These are phyloP conservation scores for Spergularia azorica DNA, from an alignment of 179 eudicot species.

Conservation along the genomic window DNA sequence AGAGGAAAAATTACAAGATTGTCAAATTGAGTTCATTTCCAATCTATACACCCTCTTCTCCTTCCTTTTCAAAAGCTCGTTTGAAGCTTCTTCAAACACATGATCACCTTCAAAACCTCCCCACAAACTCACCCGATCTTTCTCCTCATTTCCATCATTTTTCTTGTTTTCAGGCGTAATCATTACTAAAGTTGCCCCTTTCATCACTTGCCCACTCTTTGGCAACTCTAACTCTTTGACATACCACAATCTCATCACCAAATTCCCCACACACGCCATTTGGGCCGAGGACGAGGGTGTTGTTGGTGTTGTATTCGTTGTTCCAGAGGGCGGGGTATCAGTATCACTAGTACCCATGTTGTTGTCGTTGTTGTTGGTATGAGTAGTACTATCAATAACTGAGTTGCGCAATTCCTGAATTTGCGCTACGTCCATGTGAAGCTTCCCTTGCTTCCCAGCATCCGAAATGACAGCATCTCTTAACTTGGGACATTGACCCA, in stretches of 20 bases:
- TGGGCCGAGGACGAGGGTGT: slow-evolving; percentile 14
- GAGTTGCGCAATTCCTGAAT: slow-evolving; percentile 41
- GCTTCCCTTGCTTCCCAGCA: slow-evolving; percentile 56
- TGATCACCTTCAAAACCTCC: slow-evolving; percentile 34
- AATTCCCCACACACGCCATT: slow-evolving; percentile 53
- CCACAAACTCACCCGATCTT: slow-evolving; percentile 17
- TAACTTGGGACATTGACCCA: slow-evolving; percentile 31
- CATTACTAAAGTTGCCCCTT: slow-evolving; percentile 68
- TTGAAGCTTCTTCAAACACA: slow-evolving; percentile 51
- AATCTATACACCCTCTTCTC: slow-evolving; percentile 50
- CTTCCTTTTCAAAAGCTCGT: slow-evolving; percentile 48
- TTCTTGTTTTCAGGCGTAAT: slow-evolving; percentile 51
- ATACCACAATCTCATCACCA: slow-evolving; percentile 69
- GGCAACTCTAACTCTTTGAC: slow-evolving; percentile 54
- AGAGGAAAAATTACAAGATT: neutral
- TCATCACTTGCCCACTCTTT: slow-evolving; percentile 47
- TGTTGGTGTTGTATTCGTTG: neutral
- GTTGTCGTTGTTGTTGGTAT: neutral
- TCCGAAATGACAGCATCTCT: slow-evolving; percentile 43
- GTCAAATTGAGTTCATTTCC: slow-evolving; percentile 73
- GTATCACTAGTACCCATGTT: too few species aligned
- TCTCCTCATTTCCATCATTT: slow-evolving; percentile 18
- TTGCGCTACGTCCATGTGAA: slow-evolving; percentile 47
- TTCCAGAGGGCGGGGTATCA: neutral
- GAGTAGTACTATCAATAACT: neutral